Evolutionary conservation across 2,329 filamentous ascomycete species (phyloP).

Genomic region (Neofusicoccum kwambonambiense): DNA sequence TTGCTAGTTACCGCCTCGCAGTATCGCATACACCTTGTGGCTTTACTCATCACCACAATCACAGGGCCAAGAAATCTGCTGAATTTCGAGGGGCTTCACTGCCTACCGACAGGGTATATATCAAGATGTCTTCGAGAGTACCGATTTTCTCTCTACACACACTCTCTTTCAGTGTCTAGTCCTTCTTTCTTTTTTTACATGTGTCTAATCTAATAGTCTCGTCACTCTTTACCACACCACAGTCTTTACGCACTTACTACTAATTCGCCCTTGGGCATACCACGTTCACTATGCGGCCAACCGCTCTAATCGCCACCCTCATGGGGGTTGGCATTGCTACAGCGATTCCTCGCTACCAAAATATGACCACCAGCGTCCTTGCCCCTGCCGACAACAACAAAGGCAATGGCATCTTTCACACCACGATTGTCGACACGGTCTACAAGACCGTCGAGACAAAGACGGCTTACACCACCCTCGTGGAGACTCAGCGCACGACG

Average conservation of each 20-base stretch:
- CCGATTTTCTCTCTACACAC: background rate
- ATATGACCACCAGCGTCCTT: background rate
- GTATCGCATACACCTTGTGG: background rate
- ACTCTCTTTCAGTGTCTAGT: background rate
- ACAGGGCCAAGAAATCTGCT: background rate
- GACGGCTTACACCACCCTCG: background rate
- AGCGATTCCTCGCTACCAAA: background rate
- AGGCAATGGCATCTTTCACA: background rate
- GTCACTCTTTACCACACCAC: background rate
- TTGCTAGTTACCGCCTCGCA: background rate
- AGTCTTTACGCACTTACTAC: background rate
- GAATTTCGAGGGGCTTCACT: background rate
- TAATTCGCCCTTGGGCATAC: background rate
- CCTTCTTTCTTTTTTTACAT: background rate
- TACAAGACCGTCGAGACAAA: background rate
- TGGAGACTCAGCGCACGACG: background rate
- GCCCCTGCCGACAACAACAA: background rate
- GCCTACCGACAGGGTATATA: background rate
- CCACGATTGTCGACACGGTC: background rate
- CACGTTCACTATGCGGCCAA: background rate
- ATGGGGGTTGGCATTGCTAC: background rate
- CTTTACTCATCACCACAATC: background rate
- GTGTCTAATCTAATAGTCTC: background rate
- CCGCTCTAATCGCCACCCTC: background rate
- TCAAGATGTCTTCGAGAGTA: background rate